phyloP scores from a whole-genome alignment of 2,329 filamentous ascomycete species.

The Sporothrix variecibatus region DNA sequence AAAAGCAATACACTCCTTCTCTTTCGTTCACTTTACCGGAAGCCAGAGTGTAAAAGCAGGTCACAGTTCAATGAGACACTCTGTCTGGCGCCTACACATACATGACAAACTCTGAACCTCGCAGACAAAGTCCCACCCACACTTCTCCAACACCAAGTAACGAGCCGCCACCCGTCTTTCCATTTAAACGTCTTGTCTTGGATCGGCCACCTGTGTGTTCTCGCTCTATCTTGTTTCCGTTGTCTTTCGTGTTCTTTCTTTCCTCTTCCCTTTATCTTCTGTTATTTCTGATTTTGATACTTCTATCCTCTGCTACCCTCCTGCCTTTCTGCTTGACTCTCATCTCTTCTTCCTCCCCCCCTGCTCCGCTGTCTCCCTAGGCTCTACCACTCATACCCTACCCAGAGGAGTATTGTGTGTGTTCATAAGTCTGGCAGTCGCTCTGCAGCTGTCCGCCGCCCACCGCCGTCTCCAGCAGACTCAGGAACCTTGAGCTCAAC shows the following conservation, averaged over 20 bases:
- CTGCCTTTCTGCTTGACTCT: background rate
- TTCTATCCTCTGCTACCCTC: background rate
- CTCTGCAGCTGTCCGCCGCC: conserved; percentile 52
- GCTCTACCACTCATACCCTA: background rate
- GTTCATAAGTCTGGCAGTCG: conserved; percentile 29
- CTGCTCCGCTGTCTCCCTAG: background rate
- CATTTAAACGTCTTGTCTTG: conserved; percentile 31
- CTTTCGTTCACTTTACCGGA: background rate
- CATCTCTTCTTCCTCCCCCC: background rate
- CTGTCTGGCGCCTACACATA: conserved; percentile 18
- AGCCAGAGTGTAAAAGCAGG: background rate
- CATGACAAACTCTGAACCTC: background rate
- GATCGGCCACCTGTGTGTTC: conserved; percentile 25
- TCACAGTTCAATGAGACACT: conserved; percentile 9
- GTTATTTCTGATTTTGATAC: background rate
- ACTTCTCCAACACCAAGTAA: conserved; percentile 27
- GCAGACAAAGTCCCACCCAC: conserved; percentile 27
- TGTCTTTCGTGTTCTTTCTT: background rate
- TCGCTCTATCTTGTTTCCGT: background rate
- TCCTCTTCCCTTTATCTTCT: background rate
- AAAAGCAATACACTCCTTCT: background rate
- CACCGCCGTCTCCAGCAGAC: conserved; percentile 42
- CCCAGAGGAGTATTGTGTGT: background rate
- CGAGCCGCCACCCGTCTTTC: conserved; percentile 30
- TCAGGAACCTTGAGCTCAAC: conserved; percentile 35